Evolutionary conservation across 768 basidiomycete species (phyloP).

Genomic region (Tephrocybe sp.): DNA sequence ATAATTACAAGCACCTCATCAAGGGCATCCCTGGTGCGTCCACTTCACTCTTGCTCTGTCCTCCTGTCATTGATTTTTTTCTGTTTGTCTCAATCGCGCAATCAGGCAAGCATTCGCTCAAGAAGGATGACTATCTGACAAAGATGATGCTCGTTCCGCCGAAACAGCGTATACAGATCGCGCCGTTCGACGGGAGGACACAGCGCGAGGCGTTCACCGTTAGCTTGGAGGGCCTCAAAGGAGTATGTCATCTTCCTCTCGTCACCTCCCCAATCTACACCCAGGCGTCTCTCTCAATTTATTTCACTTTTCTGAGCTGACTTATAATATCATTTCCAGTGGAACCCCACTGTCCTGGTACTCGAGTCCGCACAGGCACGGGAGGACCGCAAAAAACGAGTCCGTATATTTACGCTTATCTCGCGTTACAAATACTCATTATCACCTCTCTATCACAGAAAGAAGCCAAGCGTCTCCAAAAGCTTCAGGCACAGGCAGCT

Average conservation of each 20-base stretch:
- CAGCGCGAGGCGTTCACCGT: slow-evolving; percentile 75
- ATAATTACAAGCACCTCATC: slow-evolving; percentile 75
- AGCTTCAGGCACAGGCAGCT: slow-evolving; percentile 44
- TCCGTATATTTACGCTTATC: slow-evolving; percentile 33
- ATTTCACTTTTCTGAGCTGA: slow-evolving; percentile 7
- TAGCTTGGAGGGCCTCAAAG: slow-evolving; percentile 70
- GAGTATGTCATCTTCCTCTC: slow-evolving; percentile 46
- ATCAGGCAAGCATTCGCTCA: slow-evolving; percentile 75
- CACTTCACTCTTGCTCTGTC: no score
- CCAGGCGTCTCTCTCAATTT: not conserved
- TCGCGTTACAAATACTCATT: not conserved
- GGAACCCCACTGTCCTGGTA: slow-evolving; percentile 64
- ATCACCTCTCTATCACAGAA: slow-evolving; percentile 42
- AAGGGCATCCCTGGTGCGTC: slow-evolving; percentile 70
- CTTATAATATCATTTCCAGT: slow-evolving; percentile 41
- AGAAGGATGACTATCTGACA: slow-evolving; percentile 74
- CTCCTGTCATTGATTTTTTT: not conserved
- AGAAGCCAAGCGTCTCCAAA: slow-evolving; percentile 70
- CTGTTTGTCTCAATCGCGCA: slow-evolving; percentile 12
- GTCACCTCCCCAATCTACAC: not conserved
- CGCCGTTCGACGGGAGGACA: slow-evolving; percentile 62
- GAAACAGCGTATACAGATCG: slow-evolving; percentile 66
- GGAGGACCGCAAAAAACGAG: slow-evolving; percentile 78
- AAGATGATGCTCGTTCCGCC: slow-evolving; percentile 67
- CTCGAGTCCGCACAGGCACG: slow-evolving; percentile 72